phyloP scores from a whole-genome alignment of 2,329 filamentous ascomycete genomes.

The Penicillium verrucosum region DNA sequence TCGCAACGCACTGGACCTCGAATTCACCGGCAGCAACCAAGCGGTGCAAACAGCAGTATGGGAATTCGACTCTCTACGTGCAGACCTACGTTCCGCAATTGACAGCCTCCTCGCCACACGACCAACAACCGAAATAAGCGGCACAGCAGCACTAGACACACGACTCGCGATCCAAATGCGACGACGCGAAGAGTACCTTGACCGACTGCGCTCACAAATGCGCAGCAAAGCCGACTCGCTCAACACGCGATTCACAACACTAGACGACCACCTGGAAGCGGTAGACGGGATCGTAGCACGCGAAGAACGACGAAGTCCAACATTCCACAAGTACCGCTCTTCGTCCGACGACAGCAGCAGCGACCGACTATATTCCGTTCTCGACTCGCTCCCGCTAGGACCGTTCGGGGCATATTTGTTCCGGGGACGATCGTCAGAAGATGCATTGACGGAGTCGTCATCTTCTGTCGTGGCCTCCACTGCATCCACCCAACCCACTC shows the following conservation, averaged over 20 bases:
- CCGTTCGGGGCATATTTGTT: constrained; percentile 5
- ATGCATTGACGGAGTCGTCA: constrained; percentile 4
- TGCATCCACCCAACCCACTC: neutral
- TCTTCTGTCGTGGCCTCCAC: constrained; percentile 7
- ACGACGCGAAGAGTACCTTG: constrained; percentile 33
- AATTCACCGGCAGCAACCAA: constrained; percentile 35
- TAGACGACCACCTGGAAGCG: constrained; percentile 38
- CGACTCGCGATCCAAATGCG: constrained; percentile 31
- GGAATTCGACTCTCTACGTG: constrained; percentile 36
- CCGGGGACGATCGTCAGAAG: constrained; percentile 10
- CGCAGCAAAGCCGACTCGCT: constrained; percentile 34
- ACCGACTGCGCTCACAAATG: constrained; percentile 33
- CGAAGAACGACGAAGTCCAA: constrained; percentile 15
- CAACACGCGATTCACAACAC: constrained; percentile 26
- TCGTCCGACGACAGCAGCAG: neutral
- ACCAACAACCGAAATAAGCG: constrained; percentile 10
- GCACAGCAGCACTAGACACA: constrained; percentile 24
- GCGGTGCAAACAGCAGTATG: constrained; percentile 32
- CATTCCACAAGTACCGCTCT: neutral
- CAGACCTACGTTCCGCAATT: constrained; percentile 36
- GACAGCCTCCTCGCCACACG: constrained; percentile 33
- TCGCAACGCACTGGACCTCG: constrained; percentile 37
- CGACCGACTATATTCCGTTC: constrained; percentile 9
- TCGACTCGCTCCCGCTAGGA: constrained; percentile 14
- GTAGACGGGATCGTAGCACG: constrained; percentile 31